Base-by-base conservation (phyloP, 345 rosid genomes). In the Hypericum androsaemum region DNA sequence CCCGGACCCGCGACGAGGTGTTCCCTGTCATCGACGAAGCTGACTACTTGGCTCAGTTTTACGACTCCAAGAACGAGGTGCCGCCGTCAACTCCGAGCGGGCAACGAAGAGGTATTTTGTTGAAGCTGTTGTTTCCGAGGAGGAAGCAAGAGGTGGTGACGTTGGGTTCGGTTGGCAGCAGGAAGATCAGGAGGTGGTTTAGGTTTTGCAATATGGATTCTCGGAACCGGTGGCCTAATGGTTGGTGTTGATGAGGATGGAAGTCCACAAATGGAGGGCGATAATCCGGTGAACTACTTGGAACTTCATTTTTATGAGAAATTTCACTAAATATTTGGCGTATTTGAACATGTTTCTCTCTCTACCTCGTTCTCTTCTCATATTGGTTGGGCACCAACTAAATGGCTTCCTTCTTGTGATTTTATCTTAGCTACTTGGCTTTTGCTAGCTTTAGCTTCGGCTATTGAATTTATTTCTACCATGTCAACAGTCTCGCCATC, bases 201-300 rank as follows among this genome's bases (percentile, higher is more conserved):
- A 69, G 81, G 83, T 60, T 71, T 35, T 71, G 64, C 0, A 67
- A 73, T 60, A 67, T 66, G 83, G 80, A 81, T 65, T 75, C 70
- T 56, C 61, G 41, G 36, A 61, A 76, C 12, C 69, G 81, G 47
- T 78, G 83, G 88, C 83, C 81, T 69, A 73, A 76, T 51, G 81
- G 88, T 16, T 81, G 81, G 88, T 71, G 78, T 38, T 77, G 55
- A 52, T 41, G 32, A 22, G 32, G 32, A 22, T 22, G 32, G 32
- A 22, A 22, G 32, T 22, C 4, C 32, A 22, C 32, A 22, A 22
- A 22, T 22, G 32, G 32, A 22, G 32, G n/a, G n/a, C n/a, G n/a
- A n/a, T n/a, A 22, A 22, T 22, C 32, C 32, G 32, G 32, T 22
- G 32, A 22, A 22, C 32, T 22, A 22, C 32, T 22, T 22, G 4